Evolutionary conservation across 305 asterid genomes (phyloP).

Genomic region (Fraxinus paxiana): DNA sequence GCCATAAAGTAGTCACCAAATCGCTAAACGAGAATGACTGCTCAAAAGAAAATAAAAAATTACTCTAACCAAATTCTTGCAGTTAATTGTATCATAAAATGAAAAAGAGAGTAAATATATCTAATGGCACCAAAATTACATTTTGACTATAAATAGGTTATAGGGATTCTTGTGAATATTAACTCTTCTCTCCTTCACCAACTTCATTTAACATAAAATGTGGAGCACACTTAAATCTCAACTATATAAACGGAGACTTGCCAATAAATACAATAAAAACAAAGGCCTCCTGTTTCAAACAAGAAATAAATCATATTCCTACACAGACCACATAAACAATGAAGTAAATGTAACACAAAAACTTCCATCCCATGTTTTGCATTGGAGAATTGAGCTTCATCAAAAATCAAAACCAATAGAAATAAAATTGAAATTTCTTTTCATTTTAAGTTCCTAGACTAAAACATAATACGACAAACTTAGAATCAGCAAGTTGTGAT

Average conservation of each 20-base stretch:
- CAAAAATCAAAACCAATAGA: background rate
- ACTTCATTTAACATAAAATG: background rate
- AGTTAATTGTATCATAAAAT: background rate
- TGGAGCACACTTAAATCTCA: background rate
- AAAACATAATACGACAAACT: background rate
- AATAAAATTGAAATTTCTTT: background rate
- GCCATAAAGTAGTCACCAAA: background rate
- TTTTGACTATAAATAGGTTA: background rate
- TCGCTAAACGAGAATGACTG: background rate
- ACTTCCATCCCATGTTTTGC: background rate
- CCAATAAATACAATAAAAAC: background rate
- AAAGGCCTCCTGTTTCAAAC: background rate
- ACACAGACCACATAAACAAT: background rate
- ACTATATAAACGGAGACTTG: background rate
- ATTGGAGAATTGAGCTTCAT: background rate
- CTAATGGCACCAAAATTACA: background rate
- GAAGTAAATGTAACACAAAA: background rate
- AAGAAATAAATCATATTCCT: background rate
- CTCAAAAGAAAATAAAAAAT: background rate
- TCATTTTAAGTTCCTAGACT: background rate
- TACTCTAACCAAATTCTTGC: background rate
- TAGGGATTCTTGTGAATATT: background rate
- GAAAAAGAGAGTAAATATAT: background rate
- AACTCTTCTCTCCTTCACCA: background rate
- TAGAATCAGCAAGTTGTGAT: background rate